Percentiles rank a stretch among this genome's conserved stretches.
Evolutionary conservation across 2,329 filamentous ascomycete species (phyloP).

Genomic region (Nemania sp.): DNA sequence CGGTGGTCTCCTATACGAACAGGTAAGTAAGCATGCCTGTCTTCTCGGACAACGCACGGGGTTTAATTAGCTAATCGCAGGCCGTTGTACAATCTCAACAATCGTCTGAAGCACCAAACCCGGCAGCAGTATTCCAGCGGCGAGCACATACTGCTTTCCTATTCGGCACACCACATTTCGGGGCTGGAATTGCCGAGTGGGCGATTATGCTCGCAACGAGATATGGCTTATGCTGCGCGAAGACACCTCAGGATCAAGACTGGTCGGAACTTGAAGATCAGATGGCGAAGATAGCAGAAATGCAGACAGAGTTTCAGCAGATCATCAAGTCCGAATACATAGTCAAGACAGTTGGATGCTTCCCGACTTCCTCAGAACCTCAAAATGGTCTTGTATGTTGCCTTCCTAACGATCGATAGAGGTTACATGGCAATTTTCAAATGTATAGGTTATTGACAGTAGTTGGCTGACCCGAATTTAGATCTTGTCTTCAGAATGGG

Average conservation of each 20-base stretch:
- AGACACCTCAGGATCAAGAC: conserved; percentile 9
- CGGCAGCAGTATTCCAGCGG: not conserved
- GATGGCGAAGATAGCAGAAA: not conserved
- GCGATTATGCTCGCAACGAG: not conserved
- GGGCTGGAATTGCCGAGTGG: conserved; percentile 10
- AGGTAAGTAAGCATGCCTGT: not conserved
- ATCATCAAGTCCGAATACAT: too few species aligned
- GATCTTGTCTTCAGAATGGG: conserved; percentile 6
- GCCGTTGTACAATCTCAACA: not conserved
- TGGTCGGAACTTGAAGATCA: not conserved
- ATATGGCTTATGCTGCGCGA: not conserved
- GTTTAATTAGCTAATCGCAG: too few species aligned
- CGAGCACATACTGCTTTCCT: conserved; percentile 2
- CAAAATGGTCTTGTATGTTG: not conserved
- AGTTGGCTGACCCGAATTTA: not conserved
- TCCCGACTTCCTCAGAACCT: not conserved
- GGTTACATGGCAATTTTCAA: too few species aligned
- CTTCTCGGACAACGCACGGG: not conserved
- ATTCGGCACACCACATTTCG: conserved; percentile 7
- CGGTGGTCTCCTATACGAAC: conserved; percentile 4
- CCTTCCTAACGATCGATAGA: too few species aligned
- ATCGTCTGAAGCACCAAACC: not conserved
- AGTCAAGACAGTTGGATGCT: too few species aligned
- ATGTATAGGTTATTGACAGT: too few species aligned
- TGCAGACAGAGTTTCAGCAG: not conserved